Conservation (phyloP, 805 yeast genomes). For the Starmerella khaoyaiensis region DNA sequence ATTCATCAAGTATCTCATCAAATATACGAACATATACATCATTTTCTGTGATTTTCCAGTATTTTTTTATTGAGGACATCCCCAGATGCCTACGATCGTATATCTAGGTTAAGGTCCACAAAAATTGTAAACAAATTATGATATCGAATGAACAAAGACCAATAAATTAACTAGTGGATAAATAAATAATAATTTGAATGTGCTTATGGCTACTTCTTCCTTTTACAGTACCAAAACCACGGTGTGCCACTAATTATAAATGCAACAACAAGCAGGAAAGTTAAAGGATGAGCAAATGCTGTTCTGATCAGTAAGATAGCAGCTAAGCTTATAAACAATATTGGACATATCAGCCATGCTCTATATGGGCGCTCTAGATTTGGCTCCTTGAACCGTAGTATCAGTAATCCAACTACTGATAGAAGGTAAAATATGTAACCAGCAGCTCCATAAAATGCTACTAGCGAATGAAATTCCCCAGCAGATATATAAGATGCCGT, state of each 20-base stretch:
- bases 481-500: slow-evolving; percentile 26
- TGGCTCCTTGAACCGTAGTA: slow-evolving; percentile 28
- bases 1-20: slow-evolving; percentile 18
- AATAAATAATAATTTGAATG: no score
- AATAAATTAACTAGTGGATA: no score
- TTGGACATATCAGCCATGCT: slow-evolving; percentile 29
- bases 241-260: slow-evolving; percentile 7
- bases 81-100: background rate
- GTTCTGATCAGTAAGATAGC: slow-evolving; percentile 6
- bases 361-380: slow-evolving; percentile 29
- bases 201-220: background rate
- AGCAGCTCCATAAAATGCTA: slow-evolving; percentile 31
- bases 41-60: slow-evolving; percentile 19
- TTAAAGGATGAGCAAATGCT: slow-evolving; percentile 4
- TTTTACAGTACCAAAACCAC: background rate
- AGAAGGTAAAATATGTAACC: slow-evolving; percentile 27
- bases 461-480: slow-evolving; percentile 29
- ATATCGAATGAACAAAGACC: background rate
- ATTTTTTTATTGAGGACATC: slow-evolving; percentile 11
- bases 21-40: slow-evolving; percentile 22
- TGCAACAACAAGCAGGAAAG: background rate
- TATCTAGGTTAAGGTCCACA: slow-evolving; percentile 1
- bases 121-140: background rate
- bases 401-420: slow-evolving; percentile 30
- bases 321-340: slow-evolving; percentile 7